Evolutionary conservation across 176 grass and related monocot genomes (phyloP).

Genomic region (Carex scoparia): DNA sequence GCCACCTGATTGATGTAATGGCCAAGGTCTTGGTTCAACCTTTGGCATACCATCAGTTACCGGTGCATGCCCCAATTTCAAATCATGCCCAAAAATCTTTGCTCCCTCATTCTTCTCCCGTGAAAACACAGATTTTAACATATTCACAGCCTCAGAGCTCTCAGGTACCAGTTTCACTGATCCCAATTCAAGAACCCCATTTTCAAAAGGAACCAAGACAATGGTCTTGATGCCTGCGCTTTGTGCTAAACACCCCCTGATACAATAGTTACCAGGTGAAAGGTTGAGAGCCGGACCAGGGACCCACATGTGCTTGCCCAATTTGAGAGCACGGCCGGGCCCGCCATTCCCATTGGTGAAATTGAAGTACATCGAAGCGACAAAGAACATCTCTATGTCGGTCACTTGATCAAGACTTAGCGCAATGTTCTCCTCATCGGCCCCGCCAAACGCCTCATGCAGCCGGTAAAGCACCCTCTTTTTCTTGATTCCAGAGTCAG

Average conservation of each 20-base stretch:
- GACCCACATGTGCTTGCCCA: conserved; percentile 71
- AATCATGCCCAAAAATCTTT: conserved; percentile 94
- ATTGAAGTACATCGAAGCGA: conserved; percentile 94
- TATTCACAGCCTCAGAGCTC: conserved; percentile 50
- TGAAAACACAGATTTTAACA: conserved; percentile 64
- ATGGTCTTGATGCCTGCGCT: conserved; percentile 73
- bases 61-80: conserved; percentile 59
- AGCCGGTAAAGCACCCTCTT: conserved; percentile 68
- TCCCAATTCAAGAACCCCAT: conserved; percentile 86
- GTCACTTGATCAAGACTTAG: conserved; percentile 83
- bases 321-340: conserved; percentile 64
- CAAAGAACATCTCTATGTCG: conserved; percentile 89
- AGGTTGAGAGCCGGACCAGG: conserved; percentile 38
- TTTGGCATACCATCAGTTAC: conserved; percentile 33
- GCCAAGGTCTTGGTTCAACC: conserved; percentile 59
- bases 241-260: conserved; percentile 66
- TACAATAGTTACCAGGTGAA: conserved; percentile 70
- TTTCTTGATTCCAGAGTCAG: conserved; percentile 29
- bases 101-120: conserved; percentile 56
- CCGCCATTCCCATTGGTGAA: conserved; percentile 65
- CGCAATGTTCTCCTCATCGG: conserved; percentile 78
- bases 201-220: conserved; percentile 75
- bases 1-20: conserved; percentile 34
- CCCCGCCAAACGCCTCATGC: conserved; percentile 57
- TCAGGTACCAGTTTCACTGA: conserved; percentile 63